Conservation (phyloP, 164 flowering plant genomes). For the Aristolochia fimbriata region DNA sequence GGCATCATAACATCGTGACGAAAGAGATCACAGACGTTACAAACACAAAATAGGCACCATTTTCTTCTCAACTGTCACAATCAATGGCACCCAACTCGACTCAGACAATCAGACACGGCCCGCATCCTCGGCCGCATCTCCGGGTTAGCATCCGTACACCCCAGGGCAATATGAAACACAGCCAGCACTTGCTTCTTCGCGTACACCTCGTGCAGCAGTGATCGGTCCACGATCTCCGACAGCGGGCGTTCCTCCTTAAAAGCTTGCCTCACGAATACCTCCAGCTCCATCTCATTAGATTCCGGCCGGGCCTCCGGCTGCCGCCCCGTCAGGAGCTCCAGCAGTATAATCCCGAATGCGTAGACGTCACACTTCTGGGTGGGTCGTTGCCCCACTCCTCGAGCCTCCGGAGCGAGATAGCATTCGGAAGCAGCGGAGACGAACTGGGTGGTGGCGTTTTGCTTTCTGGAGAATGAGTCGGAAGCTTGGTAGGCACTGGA, state of each 20-base stretch:
- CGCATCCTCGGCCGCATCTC: conserved; percentile 85
- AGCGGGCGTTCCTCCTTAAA: conserved; percentile 63
- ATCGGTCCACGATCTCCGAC: conserved; percentile 72
- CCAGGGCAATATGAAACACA: conserved; percentile 70
- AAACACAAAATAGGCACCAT: too few species aligned
- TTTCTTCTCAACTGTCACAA: neutral
- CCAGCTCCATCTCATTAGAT: conserved; percentile 47
- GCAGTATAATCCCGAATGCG: conserved; percentile 71
- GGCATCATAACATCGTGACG: too few species aligned
- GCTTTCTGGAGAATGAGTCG: conserved; percentile 24
- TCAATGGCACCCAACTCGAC: conserved; percentile 32
- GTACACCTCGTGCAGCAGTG: conserved; percentile 56
- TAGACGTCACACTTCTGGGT: conserved; percentile 85
- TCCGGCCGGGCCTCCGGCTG: conserved; percentile 42
- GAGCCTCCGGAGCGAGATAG: conserved; percentile 78
- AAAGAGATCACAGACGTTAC: too few species aligned
- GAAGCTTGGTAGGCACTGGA: conserved; percentile 22
- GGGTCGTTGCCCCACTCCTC: conserved; percentile 30
- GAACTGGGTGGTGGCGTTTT: conserved; percentile 16
- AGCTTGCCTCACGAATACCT: conserved; percentile 57
- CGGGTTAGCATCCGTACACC: conserved; percentile 75
- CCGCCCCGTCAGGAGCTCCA: conserved; percentile 78
- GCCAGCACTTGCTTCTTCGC: conserved; percentile 78
- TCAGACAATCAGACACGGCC: conserved; percentile 62
- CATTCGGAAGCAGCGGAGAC: conserved; percentile 6